phyloP scores from a whole-genome alignment of 495 filamentous ascomycete genomes.

The Penicillium dipodomyicola region DNA sequence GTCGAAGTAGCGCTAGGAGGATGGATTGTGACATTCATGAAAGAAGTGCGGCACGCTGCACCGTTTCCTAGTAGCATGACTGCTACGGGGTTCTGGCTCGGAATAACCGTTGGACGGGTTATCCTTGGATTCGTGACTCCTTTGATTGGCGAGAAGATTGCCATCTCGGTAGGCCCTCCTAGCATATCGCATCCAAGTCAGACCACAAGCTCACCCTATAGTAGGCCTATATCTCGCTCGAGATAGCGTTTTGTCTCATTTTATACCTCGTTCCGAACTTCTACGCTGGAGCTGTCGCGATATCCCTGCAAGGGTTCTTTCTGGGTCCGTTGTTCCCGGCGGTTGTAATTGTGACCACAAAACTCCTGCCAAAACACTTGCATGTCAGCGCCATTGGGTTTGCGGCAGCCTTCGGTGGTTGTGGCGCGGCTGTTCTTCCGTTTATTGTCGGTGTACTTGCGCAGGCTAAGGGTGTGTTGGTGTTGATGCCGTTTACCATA shows the following conservation, averaged over 20 bases:
- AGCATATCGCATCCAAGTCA: not conserved
- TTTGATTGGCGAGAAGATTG: conserved; percentile 53
- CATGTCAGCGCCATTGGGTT: conserved; percentile 81
- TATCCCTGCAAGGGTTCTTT: conserved; percentile 68
- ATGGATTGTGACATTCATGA: conserved; percentile 64
- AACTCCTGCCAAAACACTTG: conserved; percentile 68
- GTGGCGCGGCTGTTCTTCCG: conserved; percentile 72
- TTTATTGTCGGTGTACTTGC: conserved; percentile 81
- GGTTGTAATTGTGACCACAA: conserved; percentile 71
- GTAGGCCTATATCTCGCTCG: conserved; percentile 48
- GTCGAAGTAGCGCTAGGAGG: conserved; percentile 75
- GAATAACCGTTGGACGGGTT: conserved; percentile 56
- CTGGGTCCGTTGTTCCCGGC: conserved; percentile 63
- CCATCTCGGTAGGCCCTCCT: conserved; percentile 42
- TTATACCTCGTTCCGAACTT: conserved; percentile 68
- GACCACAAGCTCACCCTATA: not conserved
- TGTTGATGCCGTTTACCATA: conserved; percentile 70
- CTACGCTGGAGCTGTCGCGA: conserved; percentile 62
- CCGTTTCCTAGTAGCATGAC: conserved; percentile 56
- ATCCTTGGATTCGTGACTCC: conserved; percentile 60
- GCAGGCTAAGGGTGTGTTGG: conserved; percentile 68
- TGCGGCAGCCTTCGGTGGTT: conserved; percentile 73
- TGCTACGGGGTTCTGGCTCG: conserved; percentile 62
- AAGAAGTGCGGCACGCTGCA: conserved; percentile 49
- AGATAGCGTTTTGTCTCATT: conserved; percentile 53